Conservation (phyloP, 2,329 filamentous ascomycete species). For the Neoscytalidium dimidiatum region DNA sequence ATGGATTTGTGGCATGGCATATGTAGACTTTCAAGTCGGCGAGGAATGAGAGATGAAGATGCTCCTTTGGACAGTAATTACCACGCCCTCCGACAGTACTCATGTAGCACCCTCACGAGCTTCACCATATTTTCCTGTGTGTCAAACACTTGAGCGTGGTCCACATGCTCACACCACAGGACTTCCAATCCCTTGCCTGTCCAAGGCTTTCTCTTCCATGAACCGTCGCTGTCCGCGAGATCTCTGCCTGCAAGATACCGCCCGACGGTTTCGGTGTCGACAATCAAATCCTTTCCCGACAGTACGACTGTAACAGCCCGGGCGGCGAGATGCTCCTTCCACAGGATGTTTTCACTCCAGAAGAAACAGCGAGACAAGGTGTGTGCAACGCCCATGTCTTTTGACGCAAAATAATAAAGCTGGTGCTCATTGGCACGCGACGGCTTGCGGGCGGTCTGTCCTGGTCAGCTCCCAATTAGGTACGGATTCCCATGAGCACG, state of each 20-base stretch:
- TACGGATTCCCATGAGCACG: constrained; percentile 26
- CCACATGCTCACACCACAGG: constrained; percentile 61
- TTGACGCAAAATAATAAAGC: constrained; percentile 70
- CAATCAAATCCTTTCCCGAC: constrained; percentile 64
- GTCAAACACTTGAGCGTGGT: constrained; percentile 66
- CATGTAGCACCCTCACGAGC: constrained; percentile 24
- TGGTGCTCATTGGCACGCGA: constrained; percentile 66
- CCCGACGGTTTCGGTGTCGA: constrained; percentile 60
- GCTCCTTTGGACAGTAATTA: no score
- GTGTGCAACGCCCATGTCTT: constrained; percentile 66
- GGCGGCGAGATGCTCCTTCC: constrained; percentile 62
- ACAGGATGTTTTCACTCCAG: constrained; percentile 70
- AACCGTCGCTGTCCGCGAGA: not conserved
- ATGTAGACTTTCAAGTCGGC: constrained; percentile 17
- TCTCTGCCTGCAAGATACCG: constrained; percentile 54
- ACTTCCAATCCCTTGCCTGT: constrained; percentile 54
- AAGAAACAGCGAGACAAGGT: constrained; percentile 68
- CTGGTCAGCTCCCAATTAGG: constrained; percentile 30
- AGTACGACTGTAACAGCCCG: constrained; percentile 59
- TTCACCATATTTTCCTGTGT: constrained; percentile 23
- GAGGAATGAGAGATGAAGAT: not conserved
- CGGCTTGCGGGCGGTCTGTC: constrained; percentile 26
- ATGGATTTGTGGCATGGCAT: constrained; percentile 21
- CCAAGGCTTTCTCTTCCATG: constrained; percentile 20
- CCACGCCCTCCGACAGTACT: constrained; percentile 21